Conservation (phyloP, 2,329 filamentous ascomycete genomes). For the Colletotrichum sp. region DNA sequence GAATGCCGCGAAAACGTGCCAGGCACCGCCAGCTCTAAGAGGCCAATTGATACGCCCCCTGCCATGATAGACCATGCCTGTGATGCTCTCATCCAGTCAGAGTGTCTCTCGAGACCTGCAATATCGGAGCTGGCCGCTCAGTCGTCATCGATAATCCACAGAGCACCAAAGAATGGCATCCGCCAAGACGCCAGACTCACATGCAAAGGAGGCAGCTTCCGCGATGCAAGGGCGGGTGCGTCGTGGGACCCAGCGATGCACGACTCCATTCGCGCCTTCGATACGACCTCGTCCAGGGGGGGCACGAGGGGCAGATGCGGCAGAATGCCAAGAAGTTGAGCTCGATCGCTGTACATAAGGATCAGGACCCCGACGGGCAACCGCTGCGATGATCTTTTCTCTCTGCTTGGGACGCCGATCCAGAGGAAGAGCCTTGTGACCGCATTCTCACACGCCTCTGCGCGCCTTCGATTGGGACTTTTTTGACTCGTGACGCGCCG, state of each 20-base stretch:
- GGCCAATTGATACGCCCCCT: slow-evolving; percentile 24
- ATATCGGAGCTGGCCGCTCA: slow-evolving; percentile 16
- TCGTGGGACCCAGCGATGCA: slow-evolving; percentile 1
- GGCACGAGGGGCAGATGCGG: not conserved
- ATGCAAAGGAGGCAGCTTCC: slow-evolving; percentile 6
- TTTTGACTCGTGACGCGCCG: not conserved
- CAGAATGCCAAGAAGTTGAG: not conserved
- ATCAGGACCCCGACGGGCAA: not conserved
- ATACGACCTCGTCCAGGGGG: not conserved
- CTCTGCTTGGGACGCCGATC: slow-evolving; percentile 7
- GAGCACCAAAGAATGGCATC: not conserved
- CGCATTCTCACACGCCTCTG: not conserved
- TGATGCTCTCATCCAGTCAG: slow-evolving; percentile 7
- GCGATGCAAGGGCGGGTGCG: slow-evolving; percentile 16
- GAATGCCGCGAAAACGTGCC: slow-evolving; percentile 19
- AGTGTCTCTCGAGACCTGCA: not conserved
- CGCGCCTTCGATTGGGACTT: not conserved
- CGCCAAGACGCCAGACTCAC: not conserved
- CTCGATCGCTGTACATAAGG: not conserved
- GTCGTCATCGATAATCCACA: not conserved
- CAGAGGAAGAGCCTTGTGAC: not conserved
- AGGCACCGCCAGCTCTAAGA: slow-evolving; percentile 21
- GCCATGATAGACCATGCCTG: not conserved
- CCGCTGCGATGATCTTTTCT: not conserved
- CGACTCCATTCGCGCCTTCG: not conserved